Percentiles rank a stretch among this genome's conserved stretches.
These are phyloP conservation scores for Nasturtium officinale DNA, from an alignment of 345 rosid genomes.

Conservation along the genomic window DNA sequence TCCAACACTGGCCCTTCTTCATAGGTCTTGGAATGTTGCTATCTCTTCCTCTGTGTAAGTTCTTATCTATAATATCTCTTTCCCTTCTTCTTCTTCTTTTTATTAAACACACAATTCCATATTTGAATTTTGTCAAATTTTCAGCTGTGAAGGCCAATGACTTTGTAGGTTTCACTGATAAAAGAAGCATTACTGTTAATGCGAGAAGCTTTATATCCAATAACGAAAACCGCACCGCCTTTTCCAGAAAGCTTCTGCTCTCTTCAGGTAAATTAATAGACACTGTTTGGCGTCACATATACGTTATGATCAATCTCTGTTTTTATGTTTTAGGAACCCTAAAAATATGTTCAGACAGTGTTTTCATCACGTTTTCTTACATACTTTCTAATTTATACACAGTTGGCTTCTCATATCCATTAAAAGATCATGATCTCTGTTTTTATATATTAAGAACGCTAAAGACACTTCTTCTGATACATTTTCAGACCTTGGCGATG, in stretches of 20 bases:
- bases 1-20: conserved; percentile 31
- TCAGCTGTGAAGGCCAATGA: conserved; percentile 32
- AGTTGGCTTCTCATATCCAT: too few species aligned
- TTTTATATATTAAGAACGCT: not conserved
- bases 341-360: not conserved
- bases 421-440: not conserved
- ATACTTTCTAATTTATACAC: not conserved
- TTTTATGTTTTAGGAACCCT: conserved; percentile 3
- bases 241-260: conserved; percentile 37
- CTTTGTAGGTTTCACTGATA: conserved; percentile 1
- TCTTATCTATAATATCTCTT: not conserved
- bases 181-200: not conserved
- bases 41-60: conserved; percentile 38
- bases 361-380: not conserved
- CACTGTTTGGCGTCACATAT: not conserved
- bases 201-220: not conserved
- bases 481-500: conserved; percentile 37
- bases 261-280: conserved; percentile 24
- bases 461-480: not conserved
- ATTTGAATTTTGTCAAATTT: not conserved
- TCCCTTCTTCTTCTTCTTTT: not conserved
- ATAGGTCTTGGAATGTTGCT: conserved; percentile 27
- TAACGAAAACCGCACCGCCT: not conserved
- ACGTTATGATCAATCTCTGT: not conserved
- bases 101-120: not conserved